These are phyloP conservation scores for Furculomyces boomerangus DNA, from an alignment of 371 early-diverging fungal species.

Conservation along the genomic window DNA sequence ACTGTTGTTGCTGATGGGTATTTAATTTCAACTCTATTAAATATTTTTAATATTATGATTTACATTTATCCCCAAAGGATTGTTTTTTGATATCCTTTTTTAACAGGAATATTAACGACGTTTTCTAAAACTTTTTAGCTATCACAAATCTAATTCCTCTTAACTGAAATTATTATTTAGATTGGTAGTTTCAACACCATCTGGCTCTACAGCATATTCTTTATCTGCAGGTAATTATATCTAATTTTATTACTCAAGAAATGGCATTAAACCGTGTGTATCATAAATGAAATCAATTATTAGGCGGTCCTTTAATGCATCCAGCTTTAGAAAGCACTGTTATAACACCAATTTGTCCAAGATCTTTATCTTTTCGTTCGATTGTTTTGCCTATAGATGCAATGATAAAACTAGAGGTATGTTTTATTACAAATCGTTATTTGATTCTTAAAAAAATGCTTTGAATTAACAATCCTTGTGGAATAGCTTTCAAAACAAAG, in stretches of 20 bases:
- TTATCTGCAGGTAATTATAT: constrained; percentile 52
- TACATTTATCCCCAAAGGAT: neutral
- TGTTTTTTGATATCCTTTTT: neutral
- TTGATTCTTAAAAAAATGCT: neutral
- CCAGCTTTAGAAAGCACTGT: constrained; percentile 75
- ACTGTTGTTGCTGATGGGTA: constrained; percentile 57
- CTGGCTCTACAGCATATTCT: constrained; percentile 90
- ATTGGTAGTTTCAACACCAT: constrained; percentile 75
- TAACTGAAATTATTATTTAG: too few relatives aligned
- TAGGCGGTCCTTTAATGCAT: constrained; percentile 74
- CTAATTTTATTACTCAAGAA: too few relatives aligned
- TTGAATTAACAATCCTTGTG: neutral
- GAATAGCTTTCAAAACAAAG: neutral
- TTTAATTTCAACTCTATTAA: neutral
- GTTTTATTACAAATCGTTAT: too few relatives aligned
- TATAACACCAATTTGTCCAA: constrained; percentile 89
- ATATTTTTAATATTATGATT: neutral
- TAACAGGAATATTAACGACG: too few relatives aligned
- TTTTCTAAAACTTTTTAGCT: neutral
- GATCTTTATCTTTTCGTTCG: constrained; percentile 83
- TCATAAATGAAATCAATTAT: too few relatives aligned
- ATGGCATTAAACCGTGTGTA: too few relatives aligned
- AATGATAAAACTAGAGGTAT: constrained; percentile 40
- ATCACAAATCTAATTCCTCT: neutral
- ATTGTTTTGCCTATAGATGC: constrained; percentile 67